Evolutionary conservation across 768 basidiomycete species (phyloP).

Genomic region (Xerocomellus intermedius): DNA sequence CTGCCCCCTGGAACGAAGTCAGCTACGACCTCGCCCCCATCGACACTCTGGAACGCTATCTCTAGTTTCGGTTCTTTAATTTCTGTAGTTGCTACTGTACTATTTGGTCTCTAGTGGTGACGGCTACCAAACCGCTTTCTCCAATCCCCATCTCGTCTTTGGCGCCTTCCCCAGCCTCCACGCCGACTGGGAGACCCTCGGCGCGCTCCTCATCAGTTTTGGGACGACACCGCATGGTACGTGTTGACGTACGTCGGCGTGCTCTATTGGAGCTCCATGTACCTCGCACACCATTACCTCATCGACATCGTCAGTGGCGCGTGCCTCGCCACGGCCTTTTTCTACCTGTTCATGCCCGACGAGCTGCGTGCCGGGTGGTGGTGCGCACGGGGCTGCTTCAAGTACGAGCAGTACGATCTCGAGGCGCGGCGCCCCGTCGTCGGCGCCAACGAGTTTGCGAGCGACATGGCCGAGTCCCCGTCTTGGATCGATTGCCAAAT

Average conservation of each 20-base stretch:
- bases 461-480: constrained; percentile 22
- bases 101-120: no score
- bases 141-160: constrained; percentile 86
- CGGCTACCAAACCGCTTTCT: constrained; percentile 79
- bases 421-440: background rate
- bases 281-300: constrained; percentile 92
- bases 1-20: constrained; percentile 97
- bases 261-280: constrained; percentile 99
- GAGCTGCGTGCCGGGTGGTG: constrained; percentile 61
- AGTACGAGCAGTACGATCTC: constrained; percentile 50
- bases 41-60: no score
- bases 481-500: constrained; percentile 68
- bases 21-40: constrained; percentile 96
- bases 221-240: constrained; percentile 65
- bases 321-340: constrained; percentile 82
- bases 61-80: no score
- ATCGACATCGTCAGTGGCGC: constrained; percentile 97
- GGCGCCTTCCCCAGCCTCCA: constrained; percentile 97
- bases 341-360: constrained; percentile 86
- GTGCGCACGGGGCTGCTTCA: constrained; percentile 39
- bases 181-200: constrained; percentile 85
- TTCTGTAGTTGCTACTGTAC: no score
- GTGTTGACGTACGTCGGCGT: constrained; percentile 83
- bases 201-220: constrained; percentile 96
- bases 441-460: no score